These are phyloP conservation scores for Grigorovia transvaalensis DNA, from an alignment of 805 yeast species.

Conservation along the genomic window DNA sequence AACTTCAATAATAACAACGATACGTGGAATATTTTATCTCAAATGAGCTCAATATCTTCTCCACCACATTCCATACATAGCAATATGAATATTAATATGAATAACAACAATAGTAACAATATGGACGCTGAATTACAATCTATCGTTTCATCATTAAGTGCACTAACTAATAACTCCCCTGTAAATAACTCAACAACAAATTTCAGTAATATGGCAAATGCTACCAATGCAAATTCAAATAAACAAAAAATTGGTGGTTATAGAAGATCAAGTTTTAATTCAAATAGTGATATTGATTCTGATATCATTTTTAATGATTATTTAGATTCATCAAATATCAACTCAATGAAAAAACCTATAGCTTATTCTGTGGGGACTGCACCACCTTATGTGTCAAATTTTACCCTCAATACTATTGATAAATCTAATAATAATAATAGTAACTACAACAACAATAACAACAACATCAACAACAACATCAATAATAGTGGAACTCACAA, in stretches of 20 bases:
- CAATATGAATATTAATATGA: not conserved
- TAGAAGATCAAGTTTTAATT: slow-evolving; percentile 23
- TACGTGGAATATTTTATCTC: not conserved
- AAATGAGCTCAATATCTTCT: not conserved
- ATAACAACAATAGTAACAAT: slow-evolving; percentile 4
- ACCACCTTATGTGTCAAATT: slow-evolving; percentile 15
- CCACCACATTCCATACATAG: not conserved
- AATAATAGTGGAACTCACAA: too few relatives aligned
- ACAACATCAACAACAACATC: too few relatives aligned
- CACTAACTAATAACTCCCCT: slow-evolving; percentile 18
- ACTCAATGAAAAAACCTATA: slow-evolving; percentile 12
- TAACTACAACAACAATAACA: not conserved
- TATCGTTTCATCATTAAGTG: slow-evolving; percentile 30
- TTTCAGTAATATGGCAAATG: slow-evolving; percentile 2
- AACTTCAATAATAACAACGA: slow-evolving; percentile 3
- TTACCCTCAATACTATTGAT: slow-evolving; percentile 1
- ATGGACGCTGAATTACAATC: slow-evolving; percentile 28
- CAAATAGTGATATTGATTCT: slow-evolving; percentile 18
- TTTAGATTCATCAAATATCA: not conserved
- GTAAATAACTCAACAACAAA: not conserved
- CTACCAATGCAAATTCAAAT: slow-evolving; percentile 2
- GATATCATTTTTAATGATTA: slow-evolving; percentile 10
- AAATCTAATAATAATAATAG: not conserved
- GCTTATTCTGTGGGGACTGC: slow-evolving; percentile 27
- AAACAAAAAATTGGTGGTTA: slow-evolving; percentile 22